A percentile compares a stretch with the other conserved stretches of the same genome.
These are phyloP conservation scores for Podospora fimiseda DNA, from an alignment of 495 filamentous ascomycete genomes.

Conservation along the genomic window DNA sequence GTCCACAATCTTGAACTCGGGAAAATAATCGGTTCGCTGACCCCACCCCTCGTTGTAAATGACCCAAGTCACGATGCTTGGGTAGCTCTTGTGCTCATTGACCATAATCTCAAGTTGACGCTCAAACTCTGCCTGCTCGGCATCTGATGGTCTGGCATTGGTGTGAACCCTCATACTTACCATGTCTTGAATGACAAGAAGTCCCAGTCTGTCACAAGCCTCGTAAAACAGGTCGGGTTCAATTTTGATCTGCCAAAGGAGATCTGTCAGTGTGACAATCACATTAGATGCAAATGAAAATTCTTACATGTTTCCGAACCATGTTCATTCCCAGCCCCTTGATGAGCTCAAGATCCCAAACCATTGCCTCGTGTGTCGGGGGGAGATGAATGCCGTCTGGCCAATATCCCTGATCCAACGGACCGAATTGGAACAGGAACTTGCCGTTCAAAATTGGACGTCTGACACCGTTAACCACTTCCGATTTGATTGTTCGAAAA, in stretches of 20 bases:
- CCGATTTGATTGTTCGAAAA: constrained; percentile 56
- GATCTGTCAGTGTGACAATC: neutral
- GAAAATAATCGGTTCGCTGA: constrained; percentile 43
- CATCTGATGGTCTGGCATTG: constrained; percentile 32
- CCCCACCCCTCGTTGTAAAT: constrained; percentile 73
- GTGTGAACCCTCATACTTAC: constrained; percentile 43
- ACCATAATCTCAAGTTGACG: constrained; percentile 57
- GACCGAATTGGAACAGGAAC: constrained; percentile 60
- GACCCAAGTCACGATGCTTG: constrained; percentile 52
- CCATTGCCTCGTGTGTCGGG: constrained; percentile 57
- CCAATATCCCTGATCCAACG: constrained; percentile 65
- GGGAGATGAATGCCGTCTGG: constrained; percentile 59
- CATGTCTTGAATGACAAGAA: constrained; percentile 65
- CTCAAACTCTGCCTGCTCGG: constrained; percentile 53
- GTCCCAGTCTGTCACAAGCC: constrained; percentile 57
- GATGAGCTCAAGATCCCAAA: constrained; percentile 54
- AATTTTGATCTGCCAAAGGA: constrained; percentile 54
- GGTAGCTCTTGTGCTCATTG: constrained; percentile 55
- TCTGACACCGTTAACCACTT: constrained; percentile 49
- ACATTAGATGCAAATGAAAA: neutral
- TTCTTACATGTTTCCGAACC: constrained; percentile 59
- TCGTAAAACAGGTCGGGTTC: constrained; percentile 61
- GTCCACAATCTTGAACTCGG: constrained; percentile 51
- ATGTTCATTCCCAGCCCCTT: constrained; percentile 61
- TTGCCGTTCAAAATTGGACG: constrained; percentile 58